A percentile compares a stretch with the other conserved stretches of the same genome.
phyloP scores from a whole-genome alignment of 768 basidiomycete genomes.

The Trametes punicea region DNA sequence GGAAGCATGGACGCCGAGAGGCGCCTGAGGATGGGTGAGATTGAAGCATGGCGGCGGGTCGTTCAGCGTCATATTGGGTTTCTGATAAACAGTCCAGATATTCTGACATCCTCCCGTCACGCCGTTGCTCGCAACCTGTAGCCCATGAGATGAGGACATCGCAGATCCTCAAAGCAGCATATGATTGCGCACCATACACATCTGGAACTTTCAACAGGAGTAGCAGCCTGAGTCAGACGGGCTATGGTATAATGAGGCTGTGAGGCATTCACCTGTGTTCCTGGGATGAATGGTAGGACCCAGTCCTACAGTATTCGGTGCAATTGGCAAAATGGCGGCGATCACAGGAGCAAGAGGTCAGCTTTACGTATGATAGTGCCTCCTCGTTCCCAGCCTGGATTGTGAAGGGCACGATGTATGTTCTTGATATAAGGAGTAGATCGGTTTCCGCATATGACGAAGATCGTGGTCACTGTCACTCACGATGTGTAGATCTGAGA shows the following conservation, averaged over 20 bases:
- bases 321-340: background rate
- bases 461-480: slow-evolving; percentile 26
- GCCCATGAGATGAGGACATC: no score
- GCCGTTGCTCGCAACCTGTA: slow-evolving; percentile 53
- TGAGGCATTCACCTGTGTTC: slow-evolving; percentile 42
- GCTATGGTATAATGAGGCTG: background rate
- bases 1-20: slow-evolving; percentile 44
- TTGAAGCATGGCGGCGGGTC: slow-evolving; percentile 46
- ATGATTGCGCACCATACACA: slow-evolving; percentile 55
- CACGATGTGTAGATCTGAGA: slow-evolving; percentile 62
- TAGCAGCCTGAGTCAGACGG: background rate
- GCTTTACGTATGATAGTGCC: slow-evolving; percentile 46
- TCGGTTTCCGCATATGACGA: background rate
- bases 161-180: background rate
- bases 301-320: slow-evolving; percentile 42
- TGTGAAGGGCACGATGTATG: slow-evolving; percentile 49
- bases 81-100: slow-evolving; percentile 52
- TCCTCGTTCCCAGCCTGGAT: slow-evolving; percentile 41
- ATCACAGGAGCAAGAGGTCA: slow-evolving; percentile 27
- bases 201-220: slow-evolving; percentile 56
- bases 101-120: slow-evolving; percentile 61
- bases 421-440: slow-evolving; percentile 30
- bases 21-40: slow-evolving; percentile 40
- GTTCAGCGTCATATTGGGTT: slow-evolving; percentile 29
- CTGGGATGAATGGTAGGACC: slow-evolving; percentile 56